Evolutionary conservation across 148 eudicot genomes (phyloP), one percentile per base, ranked within the genome.

Genomic region (Suaeda aralocaspica): DNA sequence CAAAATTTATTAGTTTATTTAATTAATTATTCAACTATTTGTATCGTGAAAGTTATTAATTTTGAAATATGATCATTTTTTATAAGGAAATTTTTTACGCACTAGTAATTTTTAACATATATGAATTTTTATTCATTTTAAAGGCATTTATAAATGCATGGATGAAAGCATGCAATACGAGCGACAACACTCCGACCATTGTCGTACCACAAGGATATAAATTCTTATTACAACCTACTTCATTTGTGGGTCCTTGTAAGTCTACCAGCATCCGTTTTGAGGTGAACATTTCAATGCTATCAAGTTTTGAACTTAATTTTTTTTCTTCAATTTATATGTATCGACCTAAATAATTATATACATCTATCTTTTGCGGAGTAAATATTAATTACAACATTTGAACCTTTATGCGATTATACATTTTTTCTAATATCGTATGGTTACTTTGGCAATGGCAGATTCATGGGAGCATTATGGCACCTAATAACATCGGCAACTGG

Each of bases 131-230:
- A 4, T 16, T 2, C 8, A 9, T 26, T 42, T 44, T 9, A 22
- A 36, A 64, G 76, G 64, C 56, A n/a, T 42, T 72, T 73, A n/a
- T 11, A 12, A 53, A 73, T 42, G 56, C 76, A n/a, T 73, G 64
- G 76, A 5, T n/a, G 13, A 44, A 65, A n/a, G 44, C 65, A 41
- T 73, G 69, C 49, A 14, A 21, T 3, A 21, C 55, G 7, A 29
- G 2, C 14, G 24, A 24, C 19, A 48, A 53, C 31, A 45, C 6
- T 41, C 30, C 76, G 9, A 41, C 70, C 28, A 53, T 73, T 0
- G 2, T 29, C 0, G 55, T 73, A 8, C 70, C 76, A 10, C 61
- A 14, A 64, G 70, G 42, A 21, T 52, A 64, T 45, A 64, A 64
- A 14, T 65, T 73, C 64, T 53, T 65, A n/a, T 1, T 65, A 16